phyloP scores from a whole-genome alignment of 2,329 filamentous ascomycete genomes.

The Ophiostoma ips region DNA sequence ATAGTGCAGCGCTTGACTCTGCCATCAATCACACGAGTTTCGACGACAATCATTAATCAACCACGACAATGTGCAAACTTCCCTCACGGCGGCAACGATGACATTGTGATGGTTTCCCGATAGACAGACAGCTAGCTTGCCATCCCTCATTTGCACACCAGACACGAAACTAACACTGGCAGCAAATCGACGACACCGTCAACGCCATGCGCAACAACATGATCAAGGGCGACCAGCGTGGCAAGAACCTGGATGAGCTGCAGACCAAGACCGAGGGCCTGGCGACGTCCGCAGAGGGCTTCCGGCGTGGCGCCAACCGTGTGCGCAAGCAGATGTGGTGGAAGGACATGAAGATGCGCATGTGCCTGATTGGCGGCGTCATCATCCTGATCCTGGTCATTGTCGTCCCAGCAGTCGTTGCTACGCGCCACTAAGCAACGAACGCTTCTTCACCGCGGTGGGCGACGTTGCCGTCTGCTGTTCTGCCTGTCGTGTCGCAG shows the following conservation, averaged over 20 bases:
- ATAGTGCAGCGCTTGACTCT: too few relatives aligned
- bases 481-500: too few relatives aligned
- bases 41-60: too few relatives aligned
- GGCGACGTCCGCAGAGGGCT: constrained; percentile 82
- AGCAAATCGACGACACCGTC: constrained; percentile 98
- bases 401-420: constrained; percentile 60
- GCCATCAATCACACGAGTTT: too few relatives aligned
- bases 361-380: constrained; percentile 84
- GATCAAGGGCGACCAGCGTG: constrained; percentile 89
- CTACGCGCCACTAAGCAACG: constrained; percentile 4
- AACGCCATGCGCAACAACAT: constrained; percentile 96
- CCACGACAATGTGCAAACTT: too few relatives aligned
- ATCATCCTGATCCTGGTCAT: constrained; percentile 87
- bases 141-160: background rate
- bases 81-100: too few relatives aligned
- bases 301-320: constrained; percentile 89
- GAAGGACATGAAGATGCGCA: constrained; percentile 99
- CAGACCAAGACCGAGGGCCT: constrained; percentile 94
- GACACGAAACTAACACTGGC: background rate
- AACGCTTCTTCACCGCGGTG: background rate
- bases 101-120: background rate
- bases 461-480: background rate
- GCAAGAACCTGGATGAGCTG: constrained; percentile 72
- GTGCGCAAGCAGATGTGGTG: constrained; percentile 99
- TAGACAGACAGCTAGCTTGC: background rate